These are phyloP conservation scores for Salvia rosmarinus DNA, from an alignment of 257 asterid genomes.

Conservation along the genomic window DNA sequence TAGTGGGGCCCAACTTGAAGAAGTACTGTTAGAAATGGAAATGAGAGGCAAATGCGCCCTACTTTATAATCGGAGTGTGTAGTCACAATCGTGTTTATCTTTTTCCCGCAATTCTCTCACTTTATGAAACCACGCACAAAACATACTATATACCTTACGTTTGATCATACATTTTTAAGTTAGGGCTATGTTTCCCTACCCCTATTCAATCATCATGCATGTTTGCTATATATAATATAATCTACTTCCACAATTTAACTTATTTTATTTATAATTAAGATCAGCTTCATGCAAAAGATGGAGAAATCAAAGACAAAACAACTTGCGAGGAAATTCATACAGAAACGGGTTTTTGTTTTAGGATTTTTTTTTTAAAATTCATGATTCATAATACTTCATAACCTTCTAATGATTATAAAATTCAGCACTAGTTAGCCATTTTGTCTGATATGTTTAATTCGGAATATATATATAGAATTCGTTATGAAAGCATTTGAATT, in stretches of 20 bases:
- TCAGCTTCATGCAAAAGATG: no score
- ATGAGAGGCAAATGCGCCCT: slow-evolving; percentile 4
- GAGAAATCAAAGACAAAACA: no score
- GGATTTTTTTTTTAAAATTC: no score
- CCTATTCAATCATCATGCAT: slow-evolving; percentile 14
- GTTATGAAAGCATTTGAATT: no score
- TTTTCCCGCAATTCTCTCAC: slow-evolving; percentile 54
- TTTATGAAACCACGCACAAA: slow-evolving; percentile 42
- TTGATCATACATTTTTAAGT: slow-evolving; percentile 28
- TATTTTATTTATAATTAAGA: no score
- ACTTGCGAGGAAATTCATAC: no score
- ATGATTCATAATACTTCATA: no score
- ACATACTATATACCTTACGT: slow-evolving; percentile 25
- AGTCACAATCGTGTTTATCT: slow-evolving; percentile 46
- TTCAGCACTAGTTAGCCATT: no score
- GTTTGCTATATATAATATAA: background rate
- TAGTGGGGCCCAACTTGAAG: background rate
- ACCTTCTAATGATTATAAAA: no score
- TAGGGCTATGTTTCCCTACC: slow-evolving; percentile 16
- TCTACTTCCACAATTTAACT: background rate
- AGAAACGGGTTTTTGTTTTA: no score
- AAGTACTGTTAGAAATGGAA: background rate
- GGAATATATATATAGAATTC: no score
- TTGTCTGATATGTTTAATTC: no score
- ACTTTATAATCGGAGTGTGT: slow-evolving; percentile 11